Percentiles rank a stretch among this genome's conserved stretches.
Evolutionary conservation across 306 rosid genomes (phyloP).

Genomic region (Albizia julibrissin): DNA sequence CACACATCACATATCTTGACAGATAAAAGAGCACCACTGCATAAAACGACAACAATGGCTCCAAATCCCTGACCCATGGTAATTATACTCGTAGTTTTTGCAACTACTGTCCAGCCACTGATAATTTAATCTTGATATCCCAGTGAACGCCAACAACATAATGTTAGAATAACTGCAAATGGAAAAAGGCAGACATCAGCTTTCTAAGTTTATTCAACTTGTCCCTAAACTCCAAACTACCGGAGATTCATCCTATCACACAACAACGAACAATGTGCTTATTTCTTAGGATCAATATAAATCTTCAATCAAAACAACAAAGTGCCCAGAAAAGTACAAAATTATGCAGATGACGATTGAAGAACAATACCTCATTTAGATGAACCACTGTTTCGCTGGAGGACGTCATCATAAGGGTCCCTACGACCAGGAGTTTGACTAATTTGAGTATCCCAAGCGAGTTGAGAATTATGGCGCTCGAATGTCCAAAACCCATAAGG

Average conservation of each 20-base stretch:
- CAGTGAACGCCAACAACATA: not conserved
- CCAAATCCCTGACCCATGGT: not conserved
- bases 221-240: not conserved
- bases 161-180: not conserved
- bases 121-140: not conserved
- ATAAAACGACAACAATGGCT: not conserved
- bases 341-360: not conserved
- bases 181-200: not conserved
- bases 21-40: not conserved
- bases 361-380: slow-evolving; percentile 48
- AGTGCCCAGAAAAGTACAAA: not conserved
- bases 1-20: not conserved
- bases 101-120: not conserved
- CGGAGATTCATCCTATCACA: not conserved
- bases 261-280: not conserved
- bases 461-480: slow-evolving; percentile 92
- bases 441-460: slow-evolving; percentile 90
- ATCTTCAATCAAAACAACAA: not conserved
- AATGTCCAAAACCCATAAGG: slow-evolving; percentile 98
- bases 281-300: not conserved
- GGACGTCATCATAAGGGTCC: slow-evolving; percentile 90
- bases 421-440: slow-evolving; percentile 83
- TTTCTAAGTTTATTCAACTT: not conserved
- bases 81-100: not conserved
- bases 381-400: slow-evolving; percentile 42